Evolutionary conservation across 75 land plant species (phyloP).

Genomic region (Pinus albicaulis): DNA sequence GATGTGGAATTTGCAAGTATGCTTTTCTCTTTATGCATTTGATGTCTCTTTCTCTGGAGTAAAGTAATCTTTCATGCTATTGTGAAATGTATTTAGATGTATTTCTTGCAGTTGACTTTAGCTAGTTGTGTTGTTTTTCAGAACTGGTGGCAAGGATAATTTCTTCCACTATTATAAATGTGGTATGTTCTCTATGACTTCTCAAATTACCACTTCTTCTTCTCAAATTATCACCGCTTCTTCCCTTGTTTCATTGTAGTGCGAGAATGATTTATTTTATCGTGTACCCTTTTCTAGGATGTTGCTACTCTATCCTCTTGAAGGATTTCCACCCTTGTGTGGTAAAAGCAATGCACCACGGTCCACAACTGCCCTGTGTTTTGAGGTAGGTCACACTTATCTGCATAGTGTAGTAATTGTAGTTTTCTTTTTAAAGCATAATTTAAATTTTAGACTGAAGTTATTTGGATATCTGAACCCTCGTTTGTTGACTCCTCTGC

Average conservation of each 20-base stretch:
- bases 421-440: too few relatives aligned
- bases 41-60: too few relatives aligned
- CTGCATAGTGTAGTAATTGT: too few relatives aligned
- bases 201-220: too few relatives aligned
- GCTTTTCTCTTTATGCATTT: background rate
- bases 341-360: constrained; percentile 96
- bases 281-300: constrained; percentile 34
- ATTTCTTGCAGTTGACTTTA: too few relatives aligned
- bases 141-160: constrained; percentile 11
- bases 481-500: background rate
- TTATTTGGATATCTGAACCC: too few relatives aligned
- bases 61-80: too few relatives aligned
- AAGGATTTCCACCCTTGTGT: constrained; percentile 77
- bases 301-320: constrained; percentile 64
- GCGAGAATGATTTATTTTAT: too few relatives aligned
- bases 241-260: too few relatives aligned
- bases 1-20: constrained; percentile 82
- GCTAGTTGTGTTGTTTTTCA: too few relatives aligned
- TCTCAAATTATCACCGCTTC: too few relatives aligned
- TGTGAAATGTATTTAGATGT: background rate
- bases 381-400: constrained; percentile 54
- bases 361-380: constrained; percentile 97
- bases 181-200: constrained; percentile 20
- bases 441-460: too few relatives aligned
- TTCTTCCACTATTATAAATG: constrained; percentile 87